Base-by-base conservation (phyloP, 78 protist species). In the Tieghemostelium lacteum region DNA sequence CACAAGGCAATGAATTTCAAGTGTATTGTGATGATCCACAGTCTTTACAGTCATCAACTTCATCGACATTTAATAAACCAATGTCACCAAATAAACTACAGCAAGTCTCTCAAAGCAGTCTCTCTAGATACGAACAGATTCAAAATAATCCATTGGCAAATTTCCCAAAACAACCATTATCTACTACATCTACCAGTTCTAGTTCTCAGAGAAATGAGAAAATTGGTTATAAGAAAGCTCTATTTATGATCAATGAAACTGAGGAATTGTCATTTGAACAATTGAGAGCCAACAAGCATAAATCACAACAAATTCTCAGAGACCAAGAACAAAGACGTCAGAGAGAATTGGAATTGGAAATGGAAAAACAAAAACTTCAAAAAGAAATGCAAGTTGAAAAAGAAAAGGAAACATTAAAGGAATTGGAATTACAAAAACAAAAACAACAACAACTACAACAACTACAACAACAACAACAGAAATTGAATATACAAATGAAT, bases 251-350 rank as follows among this genome's bases (percentile, higher is more conserved):
- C 24, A 62, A 24, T 40, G 31, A 54, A 6, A 29, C 66, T 26
- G 34, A 52, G 7, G 91, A 83, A 34, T n/a, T 83, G 20, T 83
- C 80, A 29, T 83, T 83, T 60, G 91, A 83, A 42, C 78, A 83
- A 34, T 52, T 54, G 37, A 52, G 91, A 49, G 76, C 91, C 42
- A 67, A 33, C 33, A 33, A n/a, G 57, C 52, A n/a, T 20, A 52
- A 10, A 33, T 20, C 28, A 20, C 26, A 31, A 34, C 36, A 52
- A 52, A 72, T 17, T 10, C 10, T 14, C 61, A 49, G 24, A n/a
- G 73, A 66, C 24, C 37, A n/a, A 10, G 14, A 31, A 24, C 69
- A 37, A 54, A 16, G 28, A 69, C 12, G 24, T 52, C 16, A 31
- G 50, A 29, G 58, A 50, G 36, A 50, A 62, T 7, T 24, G 10